Base-by-base conservation (phyloP, 2,329 filamentous ascomycete genomes). In the Apiospora sp. region DNA sequence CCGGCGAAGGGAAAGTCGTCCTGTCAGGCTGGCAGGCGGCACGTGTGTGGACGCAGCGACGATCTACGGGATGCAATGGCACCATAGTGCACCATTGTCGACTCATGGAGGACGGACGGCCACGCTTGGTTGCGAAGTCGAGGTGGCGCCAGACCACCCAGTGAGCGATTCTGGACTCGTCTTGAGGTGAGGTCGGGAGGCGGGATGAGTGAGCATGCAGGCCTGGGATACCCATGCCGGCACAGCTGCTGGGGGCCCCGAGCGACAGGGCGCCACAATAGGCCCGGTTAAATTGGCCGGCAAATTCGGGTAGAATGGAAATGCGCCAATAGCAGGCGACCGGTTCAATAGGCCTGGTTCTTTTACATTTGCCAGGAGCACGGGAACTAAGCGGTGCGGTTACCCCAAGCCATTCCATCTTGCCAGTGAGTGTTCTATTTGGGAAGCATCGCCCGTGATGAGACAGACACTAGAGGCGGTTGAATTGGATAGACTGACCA, bases 251-350 rank as follows among this genome's bases (percentile, higher is more conserved):
- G 43, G 43, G 4, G 10, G 16, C 67, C 48, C 44, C 43, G 44
- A 49, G 67, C 67, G 44, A 37, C 67, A 30, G 8, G 67, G 44
- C 16, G 6, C 7, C 16, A 37, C 44, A 44, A 37, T 48, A 69
- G 67, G 67, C 16, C 27, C 67, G 67, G 67, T 37, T 69, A 69
- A 69, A 69, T 46, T 6, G 67, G 16, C 67, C 67, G 67, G 67
- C 22, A 48, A 69, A 69, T 69, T 69, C 67, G 44, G 67, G 67
- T 46, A 69, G 44, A 69, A 69, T 69, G 19, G 10, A 69, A 69
- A 49, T 41, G 67, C 67, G 22, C 67, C 67, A 69, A 69, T 69
- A 12, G 19, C 43, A 69, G 19, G 27, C 67, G 44, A 7, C 27
- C 67, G 67, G 67, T 49, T 69, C 44, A 49, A 14, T 19, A 49